Evolutionary conservation across 176 grass and related monocot species (phyloP).

Genomic region (Poa pratensis): DNA sequence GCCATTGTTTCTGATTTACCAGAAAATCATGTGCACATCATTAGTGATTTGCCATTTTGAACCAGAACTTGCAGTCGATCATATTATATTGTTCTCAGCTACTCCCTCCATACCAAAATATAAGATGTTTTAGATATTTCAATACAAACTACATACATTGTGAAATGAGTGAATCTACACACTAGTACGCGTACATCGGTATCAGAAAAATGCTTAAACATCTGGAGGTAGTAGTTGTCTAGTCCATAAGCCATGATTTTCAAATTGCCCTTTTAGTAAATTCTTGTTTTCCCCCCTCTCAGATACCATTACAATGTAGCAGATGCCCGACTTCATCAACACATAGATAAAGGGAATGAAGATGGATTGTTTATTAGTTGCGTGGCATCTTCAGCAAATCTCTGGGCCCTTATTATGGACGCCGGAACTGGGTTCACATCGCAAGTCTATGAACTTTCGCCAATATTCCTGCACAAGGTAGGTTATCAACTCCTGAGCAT

Average conservation of each 20-base stretch:
- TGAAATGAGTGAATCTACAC: too few species aligned
- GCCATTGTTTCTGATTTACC: constrained; percentile 24
- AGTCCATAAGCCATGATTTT: constrained; percentile 6
- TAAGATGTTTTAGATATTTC: too few species aligned
- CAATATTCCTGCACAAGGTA: constrained; percentile 96
- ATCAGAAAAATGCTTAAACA: too few species aligned
- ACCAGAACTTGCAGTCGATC: background rate
- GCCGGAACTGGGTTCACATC: constrained; percentile 92
- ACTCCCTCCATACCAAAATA: too few species aligned
- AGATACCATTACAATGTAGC: constrained; percentile 99
- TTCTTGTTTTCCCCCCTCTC: constrained; percentile 19
- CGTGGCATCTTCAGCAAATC: constrained; percentile 86
- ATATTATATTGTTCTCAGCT: constrained; percentile 30
- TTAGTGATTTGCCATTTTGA: constrained; percentile 23
- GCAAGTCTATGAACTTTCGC: constrained; percentile 95
- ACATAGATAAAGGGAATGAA: constrained; percentile 94
- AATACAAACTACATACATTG: too few species aligned
- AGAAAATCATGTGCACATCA: constrained; percentile 9
- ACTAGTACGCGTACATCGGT: too few species aligned
- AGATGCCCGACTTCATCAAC: constrained; percentile 93
- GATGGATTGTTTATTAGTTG: constrained; percentile 97
- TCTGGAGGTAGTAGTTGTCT: background rate
- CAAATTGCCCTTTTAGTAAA: constrained; percentile 27
- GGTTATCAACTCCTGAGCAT: constrained; percentile 32
- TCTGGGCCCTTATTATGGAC: constrained; percentile 99